Evolutionary conservation across 306 rosid genomes (phyloP).

Genomic region (Lithocarpus polystachyus): DNA sequence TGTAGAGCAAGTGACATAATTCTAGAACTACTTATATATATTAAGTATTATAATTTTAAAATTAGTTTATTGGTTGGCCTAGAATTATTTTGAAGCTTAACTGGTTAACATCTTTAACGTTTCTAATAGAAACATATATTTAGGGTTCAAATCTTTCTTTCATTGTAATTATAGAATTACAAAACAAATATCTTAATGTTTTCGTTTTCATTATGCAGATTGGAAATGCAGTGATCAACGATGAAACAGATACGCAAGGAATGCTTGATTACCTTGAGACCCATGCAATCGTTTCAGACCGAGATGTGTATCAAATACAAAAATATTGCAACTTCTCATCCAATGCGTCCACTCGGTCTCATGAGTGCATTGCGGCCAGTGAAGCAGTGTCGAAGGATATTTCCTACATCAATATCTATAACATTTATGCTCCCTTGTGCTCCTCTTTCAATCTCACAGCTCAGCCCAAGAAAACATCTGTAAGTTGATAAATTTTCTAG

Average conservation of each 20-base stretch:
- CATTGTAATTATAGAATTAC: background rate
- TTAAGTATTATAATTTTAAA: no score
- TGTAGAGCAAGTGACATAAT: no score
- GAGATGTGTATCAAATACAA: slow-evolving; percentile 13
- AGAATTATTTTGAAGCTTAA: no score
- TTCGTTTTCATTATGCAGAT: slow-evolving; percentile 31
- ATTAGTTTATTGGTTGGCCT: no score
- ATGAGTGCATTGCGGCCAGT: slow-evolving; percentile 26
- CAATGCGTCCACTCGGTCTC: background rate
- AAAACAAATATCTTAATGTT: background rate
- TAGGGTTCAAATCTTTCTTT: no score
- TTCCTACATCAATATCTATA: slow-evolving; percentile 44
- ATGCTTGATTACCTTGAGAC: slow-evolving; percentile 52
- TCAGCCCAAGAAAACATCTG: slow-evolving; percentile 47
- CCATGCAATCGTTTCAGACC: slow-evolving; percentile 54
- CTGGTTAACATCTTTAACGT: no score
- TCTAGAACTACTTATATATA: no score
- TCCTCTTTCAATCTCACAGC: slow-evolving; percentile 37
- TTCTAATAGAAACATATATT: no score
- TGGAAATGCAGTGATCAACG: slow-evolving; percentile 75
- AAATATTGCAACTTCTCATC: slow-evolving; percentile 47
- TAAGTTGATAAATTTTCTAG: slow-evolving; percentile 25
- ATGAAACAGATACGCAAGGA: slow-evolving; percentile 53
- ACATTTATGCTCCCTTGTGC: slow-evolving; percentile 66
- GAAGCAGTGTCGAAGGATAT: background rate